Conservation (phyloP, 352 stramenopile species). For the Phytophthora melonis region DNA sequence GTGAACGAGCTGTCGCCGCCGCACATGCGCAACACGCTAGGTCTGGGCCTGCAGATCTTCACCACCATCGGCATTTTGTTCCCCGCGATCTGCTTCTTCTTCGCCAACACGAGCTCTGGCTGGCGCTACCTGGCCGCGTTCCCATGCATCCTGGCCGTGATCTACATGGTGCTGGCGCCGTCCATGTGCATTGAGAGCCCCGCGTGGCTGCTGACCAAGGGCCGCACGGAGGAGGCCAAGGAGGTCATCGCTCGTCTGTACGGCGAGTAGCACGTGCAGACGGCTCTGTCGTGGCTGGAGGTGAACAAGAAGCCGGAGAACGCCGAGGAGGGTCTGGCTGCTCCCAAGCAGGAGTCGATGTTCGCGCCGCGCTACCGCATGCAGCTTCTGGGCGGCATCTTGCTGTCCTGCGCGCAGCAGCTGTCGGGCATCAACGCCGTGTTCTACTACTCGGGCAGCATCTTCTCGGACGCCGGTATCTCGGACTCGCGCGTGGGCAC, state of each 20-base stretch:
- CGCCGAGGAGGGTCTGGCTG: slow-evolving; percentile 9
- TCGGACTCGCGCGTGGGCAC: not conserved
- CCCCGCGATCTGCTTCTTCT: slow-evolving; percentile 30
- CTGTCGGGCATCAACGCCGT: too few relatives aligned
- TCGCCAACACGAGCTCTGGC: slow-evolving; percentile 25
- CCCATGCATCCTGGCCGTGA: slow-evolving; percentile 13
- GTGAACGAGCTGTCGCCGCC: slow-evolving; percentile 19
- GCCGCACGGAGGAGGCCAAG: slow-evolving; percentile 24
- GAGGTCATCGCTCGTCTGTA: slow-evolving; percentile 26
- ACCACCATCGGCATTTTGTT: slow-evolving; percentile 53
- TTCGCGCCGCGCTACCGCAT: slow-evolving; percentile 41
- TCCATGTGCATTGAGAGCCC: slow-evolving; percentile 22
- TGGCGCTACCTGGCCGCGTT: slow-evolving; percentile 29
- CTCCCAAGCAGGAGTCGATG: slow-evolving; percentile 31
- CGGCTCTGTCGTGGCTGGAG: slow-evolving; percentile 25
- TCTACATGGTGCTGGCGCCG: slow-evolving; percentile 19
- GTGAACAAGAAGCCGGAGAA: slow-evolving; percentile 10
- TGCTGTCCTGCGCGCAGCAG: too few relatives aligned
- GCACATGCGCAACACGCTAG: slow-evolving; percentile 12
- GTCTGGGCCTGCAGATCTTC: slow-evolving; percentile 45
- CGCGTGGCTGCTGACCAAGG: slow-evolving; percentile 30
- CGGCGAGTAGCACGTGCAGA: slow-evolving; percentile 30
- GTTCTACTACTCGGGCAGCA: slow-evolving; percentile 23
- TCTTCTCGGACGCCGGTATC: slow-evolving; percentile 8
- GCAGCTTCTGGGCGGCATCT: slow-evolving; percentile 41